A percentile compares a stretch with the other conserved stretches of the same genome.
phyloP scores from a whole-genome alignment of 257 asterid genomes.

The Salvia splendens region DNA sequence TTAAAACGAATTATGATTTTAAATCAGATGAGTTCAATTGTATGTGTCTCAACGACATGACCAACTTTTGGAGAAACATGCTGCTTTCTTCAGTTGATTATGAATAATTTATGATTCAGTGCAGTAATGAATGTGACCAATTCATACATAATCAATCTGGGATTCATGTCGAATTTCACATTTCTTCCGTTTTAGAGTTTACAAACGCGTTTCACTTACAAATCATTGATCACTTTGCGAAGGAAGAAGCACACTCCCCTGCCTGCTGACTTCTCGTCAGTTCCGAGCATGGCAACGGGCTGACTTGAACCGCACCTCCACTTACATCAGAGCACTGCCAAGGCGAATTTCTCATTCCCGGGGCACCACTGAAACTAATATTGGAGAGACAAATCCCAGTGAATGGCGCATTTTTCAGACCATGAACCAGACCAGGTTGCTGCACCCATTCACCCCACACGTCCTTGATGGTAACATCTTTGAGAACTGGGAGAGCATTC shows the following conservation, averaged over 20 bases:
- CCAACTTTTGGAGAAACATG: too few relatives aligned
- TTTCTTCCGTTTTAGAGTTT: slow-evolving; percentile 1
- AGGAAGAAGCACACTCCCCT: slow-evolving; percentile 55
- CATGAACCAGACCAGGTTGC: slow-evolving; percentile 76
- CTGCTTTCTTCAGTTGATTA: neutral
- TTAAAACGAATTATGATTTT: too few relatives aligned
- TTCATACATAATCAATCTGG: neutral
- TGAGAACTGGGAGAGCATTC: slow-evolving; percentile 72
- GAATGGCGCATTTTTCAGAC: slow-evolving; percentile 66
- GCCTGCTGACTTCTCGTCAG: slow-evolving; percentile 51
- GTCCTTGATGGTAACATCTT: slow-evolving; percentile 62
- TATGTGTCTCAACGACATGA: too few relatives aligned
- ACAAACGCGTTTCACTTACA: slow-evolving; percentile 21
- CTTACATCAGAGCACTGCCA: slow-evolving; percentile 89
- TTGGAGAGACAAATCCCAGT: slow-evolving; percentile 76
- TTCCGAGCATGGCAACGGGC: slow-evolving; percentile 82
- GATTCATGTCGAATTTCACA: neutral
- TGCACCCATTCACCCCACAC: slow-evolving; percentile 74
- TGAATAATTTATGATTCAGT: neutral
- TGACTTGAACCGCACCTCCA: slow-evolving; percentile 75
- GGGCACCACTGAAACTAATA: slow-evolving; percentile 46
- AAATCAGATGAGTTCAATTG: too few relatives aligned
- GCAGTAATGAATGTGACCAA: neutral
- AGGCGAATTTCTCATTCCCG: slow-evolving; percentile 39
- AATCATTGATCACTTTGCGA: slow-evolving; percentile 34